Conservation (phyloP, 495 filamentous ascomycete genomes). For the Acidomyces sp. region DNA sequence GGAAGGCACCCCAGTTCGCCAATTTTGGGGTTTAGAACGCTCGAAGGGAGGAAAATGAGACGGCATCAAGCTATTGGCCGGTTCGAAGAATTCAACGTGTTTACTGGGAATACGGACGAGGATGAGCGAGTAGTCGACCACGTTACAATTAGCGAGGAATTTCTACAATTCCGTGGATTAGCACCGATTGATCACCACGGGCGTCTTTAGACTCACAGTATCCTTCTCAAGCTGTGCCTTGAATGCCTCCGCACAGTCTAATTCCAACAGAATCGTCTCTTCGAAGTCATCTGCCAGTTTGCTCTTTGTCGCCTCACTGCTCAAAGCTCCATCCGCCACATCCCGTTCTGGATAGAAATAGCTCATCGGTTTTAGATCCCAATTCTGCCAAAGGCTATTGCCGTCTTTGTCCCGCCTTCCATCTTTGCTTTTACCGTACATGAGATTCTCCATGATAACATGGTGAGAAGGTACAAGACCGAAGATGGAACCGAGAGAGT, state of each 20-base stretch:
- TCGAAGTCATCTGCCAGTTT: constrained; percentile 50
- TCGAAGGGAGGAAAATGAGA: not conserved
- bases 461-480: constrained; percentile 48
- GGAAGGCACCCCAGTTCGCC: constrained; percentile 44
- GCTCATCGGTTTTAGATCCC: constrained; percentile 56
- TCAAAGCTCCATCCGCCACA: constrained; percentile 43
- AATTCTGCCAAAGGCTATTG: constrained; percentile 47
- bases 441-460: constrained; percentile 60
- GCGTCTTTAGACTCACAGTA: constrained; percentile 46
- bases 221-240: constrained; percentile 39
- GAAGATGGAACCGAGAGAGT: constrained; percentile 41
- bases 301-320: constrained; percentile 44
- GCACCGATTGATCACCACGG: constrained; percentile 1
- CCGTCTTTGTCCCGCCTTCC: constrained; percentile 15
- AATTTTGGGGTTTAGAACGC: constrained; percentile 19
- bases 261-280: constrained; percentile 46
- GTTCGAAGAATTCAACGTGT: too few species aligned
- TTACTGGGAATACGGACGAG: constrained; percentile 40
- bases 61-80: not conserved
- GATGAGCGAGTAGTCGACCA: constrained; percentile 59
- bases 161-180: not conserved
- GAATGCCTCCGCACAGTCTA: constrained; percentile 39
- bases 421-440: constrained; percentile 41
- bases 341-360: constrained; percentile 65
- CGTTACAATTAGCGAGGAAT: constrained; percentile 40